Percentiles rank a stretch among this genome's conserved stretches.
Conservation (phyloP, 495 filamentous ascomycete species). For the Neurospora sp. region DNA sequence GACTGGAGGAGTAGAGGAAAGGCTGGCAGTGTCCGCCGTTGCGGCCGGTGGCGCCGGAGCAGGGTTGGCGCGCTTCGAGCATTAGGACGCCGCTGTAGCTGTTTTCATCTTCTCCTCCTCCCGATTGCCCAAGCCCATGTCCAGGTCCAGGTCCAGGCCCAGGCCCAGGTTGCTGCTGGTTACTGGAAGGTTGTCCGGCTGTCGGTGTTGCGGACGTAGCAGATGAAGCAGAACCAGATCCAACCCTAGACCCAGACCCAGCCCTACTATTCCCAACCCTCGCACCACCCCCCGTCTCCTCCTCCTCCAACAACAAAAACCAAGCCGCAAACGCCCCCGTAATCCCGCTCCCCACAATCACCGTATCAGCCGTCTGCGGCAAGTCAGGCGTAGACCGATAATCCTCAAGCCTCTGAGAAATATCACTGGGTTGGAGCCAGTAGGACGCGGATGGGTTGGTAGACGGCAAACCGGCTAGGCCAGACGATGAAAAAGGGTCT, state of each 20-base stretch:
- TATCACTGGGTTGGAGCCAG: constrained; percentile 50
- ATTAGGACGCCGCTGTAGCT: constrained; percentile 43
- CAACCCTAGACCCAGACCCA: constrained; percentile 13
- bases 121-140: background rate
- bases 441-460: constrained; percentile 54
- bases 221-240: background rate
- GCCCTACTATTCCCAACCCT: constrained; percentile 40
- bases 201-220: background rate
- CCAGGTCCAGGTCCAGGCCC: no score
- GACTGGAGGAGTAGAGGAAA: constrained; percentile 37
- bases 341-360: constrained; percentile 64
- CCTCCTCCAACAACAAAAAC: constrained; percentile 38
- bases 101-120: background rate
- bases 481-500: background rate
- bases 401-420: constrained; percentile 43
- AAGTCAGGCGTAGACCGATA: constrained; percentile 51
- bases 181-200: background rate
- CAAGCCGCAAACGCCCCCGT: constrained; percentile 58
- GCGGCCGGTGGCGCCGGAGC: constrained; percentile 4
- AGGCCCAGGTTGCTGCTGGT: background rate
- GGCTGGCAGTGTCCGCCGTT: constrained; percentile 74
- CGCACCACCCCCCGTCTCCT: constrained; percentile 9
- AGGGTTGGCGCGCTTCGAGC: constrained; percentile 48
- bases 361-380: constrained; percentile 52
- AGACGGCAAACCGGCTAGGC: constrained; percentile 36